Conservation (phyloP, 805 yeast genomes). For the Clavispora vitiphila region DNA sequence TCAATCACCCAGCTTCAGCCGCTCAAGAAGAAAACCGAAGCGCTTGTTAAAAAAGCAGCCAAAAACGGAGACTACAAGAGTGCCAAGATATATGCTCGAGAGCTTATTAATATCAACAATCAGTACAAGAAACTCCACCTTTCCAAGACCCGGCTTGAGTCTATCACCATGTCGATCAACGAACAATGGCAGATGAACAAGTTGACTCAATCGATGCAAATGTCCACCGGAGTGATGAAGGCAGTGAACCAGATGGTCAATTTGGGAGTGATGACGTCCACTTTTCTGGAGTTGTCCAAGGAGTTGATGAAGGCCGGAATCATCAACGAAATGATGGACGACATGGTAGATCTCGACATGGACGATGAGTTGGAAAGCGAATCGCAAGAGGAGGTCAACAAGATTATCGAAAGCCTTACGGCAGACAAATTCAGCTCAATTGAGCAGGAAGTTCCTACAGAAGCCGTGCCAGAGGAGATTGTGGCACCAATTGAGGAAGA, state of each 20-base stretch:
- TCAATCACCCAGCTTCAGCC: conserved; percentile 58
- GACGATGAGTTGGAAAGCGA: conserved; percentile 63
- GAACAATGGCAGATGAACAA: conserved; percentile 87
- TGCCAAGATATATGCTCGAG: conserved; percentile 78
- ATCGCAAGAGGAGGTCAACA: conserved; percentile 61
- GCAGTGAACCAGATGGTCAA: conserved; percentile 78
- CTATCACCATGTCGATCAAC: conserved; percentile 82
- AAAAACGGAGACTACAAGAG: conserved; percentile 71
- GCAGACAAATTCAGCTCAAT: conserved; percentile 36
- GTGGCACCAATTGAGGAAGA: conserved; percentile 44
- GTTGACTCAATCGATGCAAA: conserved; percentile 73
- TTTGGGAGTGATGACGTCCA: conserved; percentile 72
- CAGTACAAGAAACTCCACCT: conserved; percentile 71
- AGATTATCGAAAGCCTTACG: conserved; percentile 43
- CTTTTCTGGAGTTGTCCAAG: conserved; percentile 80
- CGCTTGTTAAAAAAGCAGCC: conserved; percentile 67
- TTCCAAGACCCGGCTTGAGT: conserved; percentile 80
- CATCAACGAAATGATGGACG: conserved; percentile 93
- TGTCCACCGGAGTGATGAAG: conserved; percentile 77
- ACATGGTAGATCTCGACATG: conserved; percentile 66
- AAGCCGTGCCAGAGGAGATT: conserved; percentile 16
- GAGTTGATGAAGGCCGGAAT: conserved; percentile 85
- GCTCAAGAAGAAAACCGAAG: conserved; percentile 70
- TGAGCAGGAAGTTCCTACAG: conserved; percentile 29
- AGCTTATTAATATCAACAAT: conserved; percentile 64